These are phyloP conservation scores for Nicotiana noctiflora DNA, from an alignment of 257 asterid species.

Conservation along the genomic window DNA sequence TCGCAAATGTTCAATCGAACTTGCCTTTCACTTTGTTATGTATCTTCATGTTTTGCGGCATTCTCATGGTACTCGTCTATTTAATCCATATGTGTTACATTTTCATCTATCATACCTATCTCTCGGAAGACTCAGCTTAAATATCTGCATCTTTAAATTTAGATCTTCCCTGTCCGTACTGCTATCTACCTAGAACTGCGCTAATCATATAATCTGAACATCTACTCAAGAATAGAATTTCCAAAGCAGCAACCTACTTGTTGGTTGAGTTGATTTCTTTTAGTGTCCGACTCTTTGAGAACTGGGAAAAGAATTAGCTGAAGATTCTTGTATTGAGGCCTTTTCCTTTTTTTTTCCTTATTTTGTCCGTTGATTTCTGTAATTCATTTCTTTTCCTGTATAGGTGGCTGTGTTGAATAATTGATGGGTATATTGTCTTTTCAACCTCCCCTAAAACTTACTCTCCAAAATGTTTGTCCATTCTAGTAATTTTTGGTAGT, in stretches of 20 bases:
- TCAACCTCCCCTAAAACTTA: too few species aligned
- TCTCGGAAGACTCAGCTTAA: background rate
- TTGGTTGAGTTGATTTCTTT: background rate
- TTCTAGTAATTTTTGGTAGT: too few species aligned
- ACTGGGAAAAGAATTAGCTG: background rate
- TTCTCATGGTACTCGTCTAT: background rate
- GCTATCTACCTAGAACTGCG: background rate
- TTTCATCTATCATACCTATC: background rate
- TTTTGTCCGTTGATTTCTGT: background rate
- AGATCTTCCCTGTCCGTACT: background rate
- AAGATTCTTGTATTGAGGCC: background rate
- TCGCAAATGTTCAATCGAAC: background rate
- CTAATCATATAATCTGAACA: background rate
- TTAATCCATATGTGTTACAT: background rate
- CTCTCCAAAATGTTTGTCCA: too few species aligned
- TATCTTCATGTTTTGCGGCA: background rate
- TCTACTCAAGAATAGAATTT: background rate
- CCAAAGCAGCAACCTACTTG: background rate
- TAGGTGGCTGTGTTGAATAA: background rate
- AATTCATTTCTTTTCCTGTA: background rate
- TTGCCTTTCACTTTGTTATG: background rate
- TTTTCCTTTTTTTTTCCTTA: background rate
- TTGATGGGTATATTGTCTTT: background rate
- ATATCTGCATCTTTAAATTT: background rate
- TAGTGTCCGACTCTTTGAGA: background rate